Conservation (phyloP, 768 basidiomycete genomes). For the Podaxis sp. region DNA sequence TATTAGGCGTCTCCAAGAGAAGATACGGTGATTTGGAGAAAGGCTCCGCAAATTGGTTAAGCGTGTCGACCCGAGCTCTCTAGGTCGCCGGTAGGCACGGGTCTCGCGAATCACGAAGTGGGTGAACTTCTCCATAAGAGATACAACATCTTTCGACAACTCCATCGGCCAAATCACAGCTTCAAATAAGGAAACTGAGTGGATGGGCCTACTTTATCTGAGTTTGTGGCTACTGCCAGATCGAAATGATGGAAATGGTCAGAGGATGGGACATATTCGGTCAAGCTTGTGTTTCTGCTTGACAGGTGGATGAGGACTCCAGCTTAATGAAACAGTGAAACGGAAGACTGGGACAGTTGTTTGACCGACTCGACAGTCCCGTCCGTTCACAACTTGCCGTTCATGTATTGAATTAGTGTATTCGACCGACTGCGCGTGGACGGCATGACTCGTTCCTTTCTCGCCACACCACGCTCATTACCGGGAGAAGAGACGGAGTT, state of each 20-base stretch:
- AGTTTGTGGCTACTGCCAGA: neutral
- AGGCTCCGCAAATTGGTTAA: constrained; percentile 7
- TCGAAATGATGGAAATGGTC: neutral
- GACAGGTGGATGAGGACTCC: constrained; percentile 14
- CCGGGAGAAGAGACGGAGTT: neutral
- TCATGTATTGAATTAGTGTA: neutral
- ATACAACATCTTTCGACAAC: neutral
- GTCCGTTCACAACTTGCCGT: neutral
- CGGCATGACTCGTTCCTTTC: neutral
- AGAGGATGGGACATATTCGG: neutral
- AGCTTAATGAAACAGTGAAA: constrained; percentile 12
- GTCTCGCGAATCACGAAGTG: neutral
- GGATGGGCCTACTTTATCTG: neutral
- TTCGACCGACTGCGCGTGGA: neutral
- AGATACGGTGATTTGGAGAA: constrained; percentile 5
- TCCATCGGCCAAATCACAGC: neutral
- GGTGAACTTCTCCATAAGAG: neutral
- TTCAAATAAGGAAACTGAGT: neutral
- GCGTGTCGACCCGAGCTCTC: neutral
- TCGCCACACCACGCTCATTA: neutral
- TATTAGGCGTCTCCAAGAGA: neutral
- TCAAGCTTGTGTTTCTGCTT: constrained; percentile 1
- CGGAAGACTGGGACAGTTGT: neutral
- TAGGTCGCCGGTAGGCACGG: constrained; percentile 2
- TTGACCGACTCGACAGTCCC: neutral